These are phyloP conservation scores for Cladochytrium replicatum DNA, from an alignment of 192 early-diverging fungal genomes.

Conservation along the genomic window DNA sequence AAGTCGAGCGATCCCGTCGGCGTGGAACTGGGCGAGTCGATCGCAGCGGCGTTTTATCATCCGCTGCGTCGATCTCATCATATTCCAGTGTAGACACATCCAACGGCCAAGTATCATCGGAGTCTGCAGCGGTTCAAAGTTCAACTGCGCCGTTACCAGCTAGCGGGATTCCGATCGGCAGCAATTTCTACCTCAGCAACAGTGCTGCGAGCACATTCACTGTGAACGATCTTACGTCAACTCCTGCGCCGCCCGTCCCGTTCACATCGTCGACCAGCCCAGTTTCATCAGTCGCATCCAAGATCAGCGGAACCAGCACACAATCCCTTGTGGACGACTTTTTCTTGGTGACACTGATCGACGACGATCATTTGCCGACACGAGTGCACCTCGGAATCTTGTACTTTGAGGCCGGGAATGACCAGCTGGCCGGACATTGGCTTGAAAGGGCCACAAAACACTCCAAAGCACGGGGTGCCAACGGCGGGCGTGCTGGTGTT, in stretches of 20 bases:
- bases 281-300: background rate
- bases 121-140: too few relatives aligned
- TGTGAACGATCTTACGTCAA: too few relatives aligned
- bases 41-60: too few relatives aligned
- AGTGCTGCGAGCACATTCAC: too few relatives aligned
- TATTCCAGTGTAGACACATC: background rate
- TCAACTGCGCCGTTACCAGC: too few relatives aligned
- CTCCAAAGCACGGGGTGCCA: constrained; percentile 26
- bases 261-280: constrained; percentile 2
- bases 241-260: background rate
- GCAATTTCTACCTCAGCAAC: background rate
- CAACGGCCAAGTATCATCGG: background rate
- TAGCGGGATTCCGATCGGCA: background rate
- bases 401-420: constrained; percentile 13
- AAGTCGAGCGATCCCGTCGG: too few relatives aligned
- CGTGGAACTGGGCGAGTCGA: too few relatives aligned
- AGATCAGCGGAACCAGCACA: background rate
- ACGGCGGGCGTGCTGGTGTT: constrained; percentile 21
- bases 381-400: constrained; percentile 31
- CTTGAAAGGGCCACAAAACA: constrained; percentile 29
- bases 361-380: constrained; percentile 34
- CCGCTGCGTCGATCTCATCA: background rate
- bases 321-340: constrained; percentile 21
- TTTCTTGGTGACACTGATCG: constrained; percentile 19
- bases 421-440: constrained; percentile 26